These are phyloP conservation scores for Termitomyces sp. DNA, from an alignment of 768 basidiomycete genomes.

Conservation along the genomic window DNA sequence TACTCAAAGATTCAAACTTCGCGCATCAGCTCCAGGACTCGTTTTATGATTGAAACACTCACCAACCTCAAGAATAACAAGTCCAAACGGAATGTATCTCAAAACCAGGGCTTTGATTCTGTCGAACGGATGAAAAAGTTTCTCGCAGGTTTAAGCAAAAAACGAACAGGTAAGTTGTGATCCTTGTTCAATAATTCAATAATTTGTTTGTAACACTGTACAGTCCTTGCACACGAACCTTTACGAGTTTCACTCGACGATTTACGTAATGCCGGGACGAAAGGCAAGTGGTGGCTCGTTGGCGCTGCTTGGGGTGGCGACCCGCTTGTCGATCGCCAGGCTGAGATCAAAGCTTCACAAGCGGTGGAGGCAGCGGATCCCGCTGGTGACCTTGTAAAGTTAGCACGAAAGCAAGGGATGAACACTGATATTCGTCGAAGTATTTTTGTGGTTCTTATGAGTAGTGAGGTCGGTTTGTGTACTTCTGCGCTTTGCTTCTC, in stretches of 20 bases:
- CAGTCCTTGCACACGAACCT: conserved; percentile 81
- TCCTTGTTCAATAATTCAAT: not conserved
- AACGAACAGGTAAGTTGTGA: conserved; percentile 52
- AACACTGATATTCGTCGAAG: conserved; percentile 92
- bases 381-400: conserved; percentile 48
- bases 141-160: conserved; percentile 68
- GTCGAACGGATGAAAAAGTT: conserved; percentile 89
- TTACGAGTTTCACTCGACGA: conserved; percentile 84
- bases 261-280: conserved; percentile 73
- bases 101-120: conserved; percentile 69
- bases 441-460: conserved; percentile 93
- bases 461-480: conserved; percentile 68
- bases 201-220: not conserved
- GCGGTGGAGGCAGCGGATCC: conserved; percentile 18
- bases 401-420: conserved; percentile 97
- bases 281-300: conserved; percentile 98
- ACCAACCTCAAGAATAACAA: conserved; percentile 92
- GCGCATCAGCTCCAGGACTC: conserved; percentile 69
- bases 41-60: conserved; percentile 94
- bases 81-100: conserved; percentile 52
- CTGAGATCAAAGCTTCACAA: conserved; percentile 21
- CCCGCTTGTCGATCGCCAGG: conserved; percentile 73
- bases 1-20: not conserved
- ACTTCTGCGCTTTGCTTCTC: not conserved
- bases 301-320: conserved; percentile 95